phyloP scores from a whole-genome alignment of 2,329 filamentous ascomycete species.

The Coniochaeta hoffmannii region DNA sequence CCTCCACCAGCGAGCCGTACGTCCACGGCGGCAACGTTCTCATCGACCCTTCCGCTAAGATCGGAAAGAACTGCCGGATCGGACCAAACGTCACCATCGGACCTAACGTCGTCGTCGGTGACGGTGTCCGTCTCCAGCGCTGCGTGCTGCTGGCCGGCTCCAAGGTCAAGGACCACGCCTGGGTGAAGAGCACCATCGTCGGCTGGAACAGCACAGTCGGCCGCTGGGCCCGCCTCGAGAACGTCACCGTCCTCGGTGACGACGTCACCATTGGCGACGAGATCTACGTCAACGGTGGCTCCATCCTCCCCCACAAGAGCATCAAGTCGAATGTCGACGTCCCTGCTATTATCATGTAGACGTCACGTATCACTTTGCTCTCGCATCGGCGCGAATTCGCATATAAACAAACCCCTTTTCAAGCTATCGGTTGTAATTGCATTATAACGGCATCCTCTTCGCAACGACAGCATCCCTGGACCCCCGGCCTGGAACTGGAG shows the following conservation, averaged over 20 bases:
- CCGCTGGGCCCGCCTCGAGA: conserved; percentile 93
- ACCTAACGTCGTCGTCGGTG: conserved; percentile 83
- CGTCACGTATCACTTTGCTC: not conserved
- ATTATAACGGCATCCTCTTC: not conserved
- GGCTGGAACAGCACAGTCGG: conserved; percentile 97
- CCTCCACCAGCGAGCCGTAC: conserved; percentile 64
- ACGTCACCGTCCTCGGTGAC: conserved; percentile 95
- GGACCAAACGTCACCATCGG: conserved; percentile 96
- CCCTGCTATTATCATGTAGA: conserved; percentile 60
- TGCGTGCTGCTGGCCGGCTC: conserved; percentile 82
- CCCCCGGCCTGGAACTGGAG: not conserved
- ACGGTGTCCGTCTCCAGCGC: conserved; percentile 88
- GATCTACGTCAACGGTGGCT: conserved; percentile 96
- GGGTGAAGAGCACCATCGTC: conserved; percentile 97
- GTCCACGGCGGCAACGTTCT: conserved; percentile 93
- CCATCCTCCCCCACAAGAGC: conserved; percentile 93
- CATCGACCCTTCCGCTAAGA: conserved; percentile 89
- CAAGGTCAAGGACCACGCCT: conserved; percentile 97
- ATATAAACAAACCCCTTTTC: not conserved
- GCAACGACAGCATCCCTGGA: not conserved
- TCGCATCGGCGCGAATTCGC: not conserved
- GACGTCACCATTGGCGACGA: conserved; percentile 97
- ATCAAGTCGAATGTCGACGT: conserved; percentile 97
- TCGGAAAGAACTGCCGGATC: conserved; percentile 97
- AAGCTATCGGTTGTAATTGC: not conserved